A percentile compares a stretch with the other conserved stretches of the same genome.
These are phyloP conservation scores for Chaetomium strumarium DNA, from an alignment of 2,329 filamentous ascomycete species.

Conservation along the genomic window DNA sequence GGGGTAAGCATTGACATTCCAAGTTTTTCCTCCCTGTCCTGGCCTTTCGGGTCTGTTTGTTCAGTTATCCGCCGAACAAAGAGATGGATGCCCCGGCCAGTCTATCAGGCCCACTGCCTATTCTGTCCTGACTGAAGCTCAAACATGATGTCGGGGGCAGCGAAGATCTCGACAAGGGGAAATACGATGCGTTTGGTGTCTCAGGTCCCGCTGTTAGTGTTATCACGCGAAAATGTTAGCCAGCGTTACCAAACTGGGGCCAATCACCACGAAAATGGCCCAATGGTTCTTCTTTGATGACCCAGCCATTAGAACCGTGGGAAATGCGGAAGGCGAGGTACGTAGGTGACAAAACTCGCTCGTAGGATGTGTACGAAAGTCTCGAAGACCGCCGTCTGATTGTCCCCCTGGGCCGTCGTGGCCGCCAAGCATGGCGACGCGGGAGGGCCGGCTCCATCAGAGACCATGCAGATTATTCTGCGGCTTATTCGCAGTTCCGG, in stretches of 20 bases:
- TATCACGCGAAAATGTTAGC: neutral
- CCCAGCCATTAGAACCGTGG: too few species aligned
- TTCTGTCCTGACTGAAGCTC: slow-evolving; percentile 4
- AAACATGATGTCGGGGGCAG: slow-evolving; percentile 1
- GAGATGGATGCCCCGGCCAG: neutral
- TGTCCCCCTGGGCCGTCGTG: too few species aligned
- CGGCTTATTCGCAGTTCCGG: too few species aligned
- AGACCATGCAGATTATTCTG: too few species aligned
- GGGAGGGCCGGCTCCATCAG: too few species aligned
- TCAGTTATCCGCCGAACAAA: neutral
- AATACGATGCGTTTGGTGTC: slow-evolving; percentile 14
- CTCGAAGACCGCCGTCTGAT: too few species aligned
- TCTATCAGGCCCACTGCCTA: neutral
- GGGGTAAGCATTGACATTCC: too few species aligned
- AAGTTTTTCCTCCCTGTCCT: too few species aligned
- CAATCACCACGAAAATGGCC: neutral
- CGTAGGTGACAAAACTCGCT: too few species aligned
- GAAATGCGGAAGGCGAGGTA: neutral
- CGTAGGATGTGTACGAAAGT: too few species aligned
- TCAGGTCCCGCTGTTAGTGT: slow-evolving; percentile 15
- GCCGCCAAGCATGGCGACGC: too few species aligned
- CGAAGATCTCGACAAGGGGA: slow-evolving; percentile 1
- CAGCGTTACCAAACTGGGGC: slow-evolving; percentile 5
- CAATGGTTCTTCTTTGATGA: neutral
- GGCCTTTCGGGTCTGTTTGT: neutral